Percentiles rank a stretch among this genome's conserved stretches.
Evolutionary conservation across 495 filamentous ascomycete species (phyloP).

Genomic region (Bacidia gigantensis): DNA sequence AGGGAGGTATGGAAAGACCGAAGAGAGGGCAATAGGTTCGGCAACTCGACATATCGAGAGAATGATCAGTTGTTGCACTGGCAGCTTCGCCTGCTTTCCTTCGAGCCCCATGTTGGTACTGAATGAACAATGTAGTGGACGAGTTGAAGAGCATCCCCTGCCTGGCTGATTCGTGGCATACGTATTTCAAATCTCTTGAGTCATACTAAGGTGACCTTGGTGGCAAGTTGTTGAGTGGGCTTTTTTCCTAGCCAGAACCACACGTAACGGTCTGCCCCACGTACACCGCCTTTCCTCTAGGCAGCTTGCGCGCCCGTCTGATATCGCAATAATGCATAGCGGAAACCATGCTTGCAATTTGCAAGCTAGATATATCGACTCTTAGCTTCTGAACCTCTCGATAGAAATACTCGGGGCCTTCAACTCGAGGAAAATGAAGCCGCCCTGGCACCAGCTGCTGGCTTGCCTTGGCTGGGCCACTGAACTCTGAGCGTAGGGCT

Average conservation of each 20-base stretch:
- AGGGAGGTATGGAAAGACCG: slow-evolving; percentile 65
- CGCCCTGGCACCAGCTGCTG: no score
- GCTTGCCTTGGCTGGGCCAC: no score
- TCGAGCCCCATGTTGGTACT: slow-evolving; percentile 4
- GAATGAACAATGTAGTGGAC: no score
- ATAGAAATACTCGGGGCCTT: no score
- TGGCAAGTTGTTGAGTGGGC: background rate
- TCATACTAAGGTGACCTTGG: background rate
- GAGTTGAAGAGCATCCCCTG: no score
- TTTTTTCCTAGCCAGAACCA: background rate
- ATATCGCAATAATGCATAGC: no score
- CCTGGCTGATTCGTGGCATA: background rate
- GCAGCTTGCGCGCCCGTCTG: no score
- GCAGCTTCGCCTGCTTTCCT: slow-evolving; percentile 25
- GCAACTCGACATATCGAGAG: slow-evolving; percentile 65
- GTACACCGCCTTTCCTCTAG: background rate
- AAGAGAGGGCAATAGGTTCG: slow-evolving; percentile 40
- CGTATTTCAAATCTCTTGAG: background rate
- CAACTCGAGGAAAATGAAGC: no score
- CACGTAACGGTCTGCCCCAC: background rate
- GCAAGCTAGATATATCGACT: no score
- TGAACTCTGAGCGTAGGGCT: no score
- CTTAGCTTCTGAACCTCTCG: no score
- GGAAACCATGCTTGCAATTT: no score
- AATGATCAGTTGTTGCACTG: slow-evolving; percentile 41